Evolutionary conservation across 306 rosid genomes (phyloP).

Genomic region (Boehmeria nivea): DNA sequence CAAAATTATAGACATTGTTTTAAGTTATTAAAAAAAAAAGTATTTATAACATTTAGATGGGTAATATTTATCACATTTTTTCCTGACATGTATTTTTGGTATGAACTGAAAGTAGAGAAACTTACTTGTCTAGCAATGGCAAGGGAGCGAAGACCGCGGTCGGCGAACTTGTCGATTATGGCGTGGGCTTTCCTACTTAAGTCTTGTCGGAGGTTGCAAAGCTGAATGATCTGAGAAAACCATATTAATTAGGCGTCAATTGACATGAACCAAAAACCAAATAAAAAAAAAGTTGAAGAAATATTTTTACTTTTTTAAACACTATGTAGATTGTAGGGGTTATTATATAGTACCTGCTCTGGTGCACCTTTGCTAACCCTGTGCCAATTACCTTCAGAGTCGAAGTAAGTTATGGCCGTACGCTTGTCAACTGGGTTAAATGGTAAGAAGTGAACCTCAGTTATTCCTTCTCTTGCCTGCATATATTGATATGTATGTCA

Average conservation of each 20-base stretch:
- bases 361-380: constrained; percentile 95
- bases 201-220: constrained; percentile 61
- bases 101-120: no score
- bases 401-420: constrained; percentile 83
- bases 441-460: constrained; percentile 80
- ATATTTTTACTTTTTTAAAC: no score
- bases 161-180: constrained; percentile 80
- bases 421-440: constrained; percentile 93
- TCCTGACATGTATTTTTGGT: no score
- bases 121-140: constrained; percentile 55
- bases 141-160: constrained; percentile 86
- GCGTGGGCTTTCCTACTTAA: constrained; percentile 55
- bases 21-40: no score
- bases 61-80: no score
- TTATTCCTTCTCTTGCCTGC: constrained; percentile 78
- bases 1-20: no score
- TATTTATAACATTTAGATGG: no score
- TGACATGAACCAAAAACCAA: no score
- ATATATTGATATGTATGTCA: no score
- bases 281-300: no score
- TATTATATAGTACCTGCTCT: constrained; percentile 56
- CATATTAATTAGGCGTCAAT: no score
- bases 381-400: constrained; percentile 57
- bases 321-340: neutral
- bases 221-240: constrained; percentile 58